These are phyloP conservation scores for Tagetes patula DNA, from an alignment of 129 eudicot species.

Conservation along the genomic window DNA sequence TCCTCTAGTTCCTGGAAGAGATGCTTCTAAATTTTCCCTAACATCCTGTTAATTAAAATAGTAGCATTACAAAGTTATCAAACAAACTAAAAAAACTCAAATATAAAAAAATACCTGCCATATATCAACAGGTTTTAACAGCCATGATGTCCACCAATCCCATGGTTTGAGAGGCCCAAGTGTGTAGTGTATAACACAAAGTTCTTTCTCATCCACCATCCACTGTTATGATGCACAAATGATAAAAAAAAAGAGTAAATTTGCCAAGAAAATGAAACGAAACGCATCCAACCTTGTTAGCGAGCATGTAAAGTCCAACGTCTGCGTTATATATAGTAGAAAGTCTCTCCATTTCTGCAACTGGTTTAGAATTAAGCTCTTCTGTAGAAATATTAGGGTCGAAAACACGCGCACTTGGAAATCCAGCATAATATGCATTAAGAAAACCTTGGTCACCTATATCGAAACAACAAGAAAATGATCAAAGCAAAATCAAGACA, in stretches of 20 bases:
- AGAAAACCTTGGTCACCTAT: constrained; percentile 99
- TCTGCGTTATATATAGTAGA: constrained; percentile 94
- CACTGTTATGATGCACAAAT: constrained; percentile 49
- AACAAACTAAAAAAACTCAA: not conserved
- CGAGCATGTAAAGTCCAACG: constrained; percentile 99
- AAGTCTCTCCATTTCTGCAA: constrained; percentile 87
- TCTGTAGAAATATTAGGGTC: constrained; percentile 63
- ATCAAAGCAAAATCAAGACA: not conserved
- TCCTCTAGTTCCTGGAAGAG: constrained; percentile 93
- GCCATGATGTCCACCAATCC: constrained; percentile 99
- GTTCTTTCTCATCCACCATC: constrained; percentile 94
- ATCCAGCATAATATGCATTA: constrained; percentile 77
- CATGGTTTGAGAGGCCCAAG: constrained; percentile 98
- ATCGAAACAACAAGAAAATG: constrained; percentile 22
- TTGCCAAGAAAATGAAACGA: not conserved
- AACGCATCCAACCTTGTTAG: constrained; percentile 69
- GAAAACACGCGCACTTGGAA: constrained; percentile 83
- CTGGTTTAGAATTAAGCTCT: constrained; percentile 67
- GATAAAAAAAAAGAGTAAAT: not conserved
- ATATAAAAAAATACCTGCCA: constrained; percentile 72
- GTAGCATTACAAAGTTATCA: constrained; percentile 11
- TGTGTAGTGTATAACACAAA: constrained; percentile 87
- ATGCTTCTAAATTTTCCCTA: constrained; percentile 59
- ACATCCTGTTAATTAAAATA: constrained; percentile 40
- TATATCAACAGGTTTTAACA: constrained; percentile 91